phyloP scores from a whole-genome alignment of 805 yeast genomes.

The Isabelozyma pseudorhagii region DNA sequence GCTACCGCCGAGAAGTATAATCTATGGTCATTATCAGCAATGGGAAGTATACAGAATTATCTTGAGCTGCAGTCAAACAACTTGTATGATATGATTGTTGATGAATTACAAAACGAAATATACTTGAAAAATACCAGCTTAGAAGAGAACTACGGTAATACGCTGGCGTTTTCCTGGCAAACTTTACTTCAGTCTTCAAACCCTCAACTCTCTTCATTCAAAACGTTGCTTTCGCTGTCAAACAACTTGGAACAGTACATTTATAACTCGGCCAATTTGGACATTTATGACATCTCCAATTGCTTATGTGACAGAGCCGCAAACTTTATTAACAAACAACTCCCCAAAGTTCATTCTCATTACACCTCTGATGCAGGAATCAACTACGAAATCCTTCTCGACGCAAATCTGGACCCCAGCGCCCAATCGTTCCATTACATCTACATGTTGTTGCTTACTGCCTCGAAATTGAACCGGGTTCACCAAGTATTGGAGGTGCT shows the following conservation, averaged over 20 bases:
- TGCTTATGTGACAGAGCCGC: slow-evolving; percentile 27
- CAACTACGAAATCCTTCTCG: slow-evolving; percentile 29
- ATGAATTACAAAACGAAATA: slow-evolving; percentile 69
- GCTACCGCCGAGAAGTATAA: slow-evolving; percentile 47
- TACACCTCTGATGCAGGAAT: slow-evolving; percentile 12
- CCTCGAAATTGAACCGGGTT: slow-evolving; percentile 59
- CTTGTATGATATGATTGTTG: slow-evolving; percentile 69
- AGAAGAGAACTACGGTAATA: slow-evolving; percentile 6
- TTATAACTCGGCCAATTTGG: slow-evolving; percentile 55
- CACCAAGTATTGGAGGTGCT: slow-evolving; percentile 56
- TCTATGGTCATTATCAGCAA: slow-evolving; percentile 57
- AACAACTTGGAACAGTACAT: slow-evolving; percentile 51
- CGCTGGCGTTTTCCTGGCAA: slow-evolving; percentile 17
- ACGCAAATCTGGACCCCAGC: slow-evolving; percentile 22
- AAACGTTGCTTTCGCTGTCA: slow-evolving; percentile 30
- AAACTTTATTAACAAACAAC: slow-evolving; percentile 24
- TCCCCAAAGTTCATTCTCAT: slow-evolving; percentile 25
- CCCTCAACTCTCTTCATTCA: slow-evolving; percentile 35
- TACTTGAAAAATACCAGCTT: slow-evolving; percentile 43
- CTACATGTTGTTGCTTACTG: slow-evolving; percentile 50
- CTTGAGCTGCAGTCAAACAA: slow-evolving; percentile 55
- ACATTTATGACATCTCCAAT: slow-evolving; percentile 48
- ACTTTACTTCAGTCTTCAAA: slow-evolving; percentile 20
- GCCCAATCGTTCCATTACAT: slow-evolving; percentile 53
- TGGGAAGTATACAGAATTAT: slow-evolving; percentile 48